phyloP scores from a whole-genome alignment of 345 rosid genomes.

The Passiflora organensis region DNA sequence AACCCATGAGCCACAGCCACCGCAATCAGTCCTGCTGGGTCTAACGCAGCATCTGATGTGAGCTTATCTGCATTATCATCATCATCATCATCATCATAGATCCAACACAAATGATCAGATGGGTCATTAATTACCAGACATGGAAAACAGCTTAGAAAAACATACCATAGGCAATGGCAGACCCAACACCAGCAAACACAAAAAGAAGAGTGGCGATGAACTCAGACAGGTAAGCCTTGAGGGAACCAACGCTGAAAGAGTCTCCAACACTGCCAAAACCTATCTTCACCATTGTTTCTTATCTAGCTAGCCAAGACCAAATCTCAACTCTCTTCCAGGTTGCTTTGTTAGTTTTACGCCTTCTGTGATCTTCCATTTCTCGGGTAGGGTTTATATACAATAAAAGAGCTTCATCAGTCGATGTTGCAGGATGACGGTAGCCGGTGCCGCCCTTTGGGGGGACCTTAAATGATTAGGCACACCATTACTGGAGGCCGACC shows the following conservation, averaged over 20 bases:
- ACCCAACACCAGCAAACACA: slow-evolving; percentile 95
- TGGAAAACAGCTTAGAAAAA: not conserved
- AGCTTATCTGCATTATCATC: slow-evolving; percentile 45
- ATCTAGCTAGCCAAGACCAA: not conserved
- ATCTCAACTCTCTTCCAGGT: not conserved
- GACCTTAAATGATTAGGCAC: slow-evolving; percentile 21
- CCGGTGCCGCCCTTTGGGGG: slow-evolving; percentile 54
- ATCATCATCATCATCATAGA: too few relatives aligned
- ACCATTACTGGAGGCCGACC: slow-evolving; percentile 42
- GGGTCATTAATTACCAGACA: too few relatives aligned
- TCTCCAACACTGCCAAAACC: slow-evolving; percentile 69
- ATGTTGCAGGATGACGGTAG: slow-evolving; percentile 12
- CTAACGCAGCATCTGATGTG: slow-evolving; percentile 61
- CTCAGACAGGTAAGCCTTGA: slow-evolving; percentile 69
- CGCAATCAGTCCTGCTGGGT: slow-evolving; percentile 82
- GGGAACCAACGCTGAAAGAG: slow-evolving; percentile 61
- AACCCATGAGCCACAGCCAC: slow-evolving; percentile 79
- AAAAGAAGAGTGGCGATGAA: slow-evolving; percentile 88
- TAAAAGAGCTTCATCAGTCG: not conserved
- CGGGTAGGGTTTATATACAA: not conserved
- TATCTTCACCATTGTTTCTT: slow-evolving; percentile 60
- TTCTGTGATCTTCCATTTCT: too few relatives aligned
- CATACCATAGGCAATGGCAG: slow-evolving; percentile 67
- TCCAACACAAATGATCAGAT: too few relatives aligned
- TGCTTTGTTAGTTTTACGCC: too few relatives aligned